Conservation (phyloP, 257 asterid species). For the Scutellaria galericulata region DNA sequence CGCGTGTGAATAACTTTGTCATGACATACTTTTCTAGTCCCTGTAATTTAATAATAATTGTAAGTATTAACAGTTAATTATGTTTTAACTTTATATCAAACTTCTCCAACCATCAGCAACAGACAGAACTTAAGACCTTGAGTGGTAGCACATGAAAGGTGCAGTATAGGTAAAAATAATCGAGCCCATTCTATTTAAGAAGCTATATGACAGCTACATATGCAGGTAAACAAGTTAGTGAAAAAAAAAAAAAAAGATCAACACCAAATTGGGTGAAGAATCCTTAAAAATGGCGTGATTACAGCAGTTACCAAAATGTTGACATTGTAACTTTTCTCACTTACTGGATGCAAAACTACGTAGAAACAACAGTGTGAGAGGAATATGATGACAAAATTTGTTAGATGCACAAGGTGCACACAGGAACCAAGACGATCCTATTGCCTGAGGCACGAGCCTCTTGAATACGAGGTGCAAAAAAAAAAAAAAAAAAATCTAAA, state of each 20-base stretch:
- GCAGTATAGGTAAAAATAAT: not conserved
- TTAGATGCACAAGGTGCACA: too few relatives aligned
- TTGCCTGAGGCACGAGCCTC: too few relatives aligned
- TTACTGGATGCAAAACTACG: not conserved
- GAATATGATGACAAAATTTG: too few relatives aligned
- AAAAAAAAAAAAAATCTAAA: too few relatives aligned
- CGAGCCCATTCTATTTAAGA: conserved; percentile 9
- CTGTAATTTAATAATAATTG: conserved; percentile 48
- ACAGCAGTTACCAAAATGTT: not conserved
- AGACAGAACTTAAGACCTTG: conserved; percentile 20
- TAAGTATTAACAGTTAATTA: conserved; percentile 42
- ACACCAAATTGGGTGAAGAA: not conserved
- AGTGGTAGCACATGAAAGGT: not conserved
- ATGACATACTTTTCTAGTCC: conserved; percentile 91
- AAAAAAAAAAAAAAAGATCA: not conserved
- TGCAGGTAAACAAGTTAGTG: not conserved
- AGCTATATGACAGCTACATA: not conserved
- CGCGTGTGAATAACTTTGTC: conserved; percentile 79
- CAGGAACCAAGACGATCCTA: too few relatives aligned
- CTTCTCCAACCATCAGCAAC: conserved; percentile 61
- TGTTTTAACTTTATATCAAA: conserved; percentile 45
- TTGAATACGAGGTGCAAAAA: too few relatives aligned
- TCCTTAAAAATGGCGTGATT: not conserved
- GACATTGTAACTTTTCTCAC: conserved; percentile 6
- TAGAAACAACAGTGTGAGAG: not conserved